These are phyloP conservation scores for Verticillium longisporum DNA, from an alignment of 2,329 filamentous ascomycete genomes.

Conservation along the genomic window DNA sequence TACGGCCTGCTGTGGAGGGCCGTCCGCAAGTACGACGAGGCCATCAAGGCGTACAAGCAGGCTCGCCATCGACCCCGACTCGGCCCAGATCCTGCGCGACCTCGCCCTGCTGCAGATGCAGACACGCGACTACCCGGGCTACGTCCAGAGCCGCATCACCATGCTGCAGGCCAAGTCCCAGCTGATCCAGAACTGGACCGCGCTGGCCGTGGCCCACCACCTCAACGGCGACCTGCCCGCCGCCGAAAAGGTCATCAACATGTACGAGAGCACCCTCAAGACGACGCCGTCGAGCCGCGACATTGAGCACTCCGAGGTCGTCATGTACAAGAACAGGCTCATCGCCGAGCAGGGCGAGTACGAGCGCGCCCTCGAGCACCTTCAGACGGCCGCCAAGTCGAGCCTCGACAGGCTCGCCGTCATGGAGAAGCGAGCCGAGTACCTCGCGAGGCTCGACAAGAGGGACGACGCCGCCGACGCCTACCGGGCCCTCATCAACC, in stretches of 20 bases:
- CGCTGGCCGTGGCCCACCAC: conserved; percentile 89
- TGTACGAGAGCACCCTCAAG: conserved; percentile 91
- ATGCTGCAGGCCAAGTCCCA: conserved; percentile 84
- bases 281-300: conserved; percentile 68
- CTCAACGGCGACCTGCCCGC: conserved; percentile 77
- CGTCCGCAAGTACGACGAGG: conserved; percentile 97
- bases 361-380: conserved; percentile 76
- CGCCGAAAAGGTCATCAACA: conserved; percentile 85
- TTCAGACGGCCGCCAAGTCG: conserved; percentile 69
- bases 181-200: conserved; percentile 91
- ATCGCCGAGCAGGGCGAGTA: conserved; percentile 86
- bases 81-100: conserved; percentile 87
- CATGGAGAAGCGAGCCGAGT: conserved; percentile 79
- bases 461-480: conserved; percentile 76
- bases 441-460: conserved; percentile 68
- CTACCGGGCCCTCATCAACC: conserved; percentile 73
- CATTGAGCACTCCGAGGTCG: conserved; percentile 87
- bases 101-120: conserved; percentile 89
- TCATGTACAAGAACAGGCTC: conserved; percentile 90
- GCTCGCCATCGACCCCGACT: conserved; percentile 89
- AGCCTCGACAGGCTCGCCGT: conserved; percentile 79
- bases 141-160: conserved; percentile 77
- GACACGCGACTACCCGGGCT: conserved; percentile 92
- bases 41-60: conserved; percentile 98
- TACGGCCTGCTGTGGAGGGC: conserved; percentile 91